phyloP scores from a whole-genome alignment of 163 green algal genomes.

The Coccomyxa subellipsoidea region DNA sequence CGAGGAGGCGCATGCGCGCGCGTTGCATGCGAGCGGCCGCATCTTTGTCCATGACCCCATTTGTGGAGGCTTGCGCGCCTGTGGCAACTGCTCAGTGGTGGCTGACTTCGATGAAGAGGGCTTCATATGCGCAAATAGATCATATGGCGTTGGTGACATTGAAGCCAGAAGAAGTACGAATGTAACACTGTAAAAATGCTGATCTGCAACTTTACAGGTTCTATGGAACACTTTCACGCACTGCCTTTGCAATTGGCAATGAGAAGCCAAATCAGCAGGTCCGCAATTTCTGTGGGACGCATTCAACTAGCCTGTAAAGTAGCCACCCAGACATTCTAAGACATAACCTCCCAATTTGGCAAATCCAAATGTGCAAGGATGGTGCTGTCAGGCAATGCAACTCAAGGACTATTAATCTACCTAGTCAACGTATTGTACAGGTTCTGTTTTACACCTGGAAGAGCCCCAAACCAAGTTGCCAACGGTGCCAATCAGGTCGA shows the following conservation, averaged over 20 bases:
- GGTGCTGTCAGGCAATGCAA: too few species aligned
- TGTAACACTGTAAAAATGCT: neutral
- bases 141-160: constrained; percentile 5
- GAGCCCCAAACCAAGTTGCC: neutral
- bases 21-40: neutral
- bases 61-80: constrained; percentile 9
- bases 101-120: neutral
- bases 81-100: constrained; percentile 5
- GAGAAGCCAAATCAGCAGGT: too few species aligned
- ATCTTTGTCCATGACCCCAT: constrained; percentile 1
- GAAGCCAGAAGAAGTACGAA: neutral
- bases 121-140: neutral
- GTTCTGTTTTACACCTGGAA: neutral
- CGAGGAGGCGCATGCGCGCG: neutral
- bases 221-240: too few species aligned
- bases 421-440: neutral
- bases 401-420: neutral
- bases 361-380: too few species aligned
- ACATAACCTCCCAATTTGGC: too few species aligned
- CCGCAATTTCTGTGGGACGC: too few species aligned
- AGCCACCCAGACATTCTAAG: too few species aligned
- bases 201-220: too few species aligned
- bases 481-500: neutral
- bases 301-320: too few species aligned
- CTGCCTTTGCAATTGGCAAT: too few species aligned